Conservation (phyloP, 495 filamentous ascomycete genomes). For the Diplogelasinospora grovesii region DNA sequence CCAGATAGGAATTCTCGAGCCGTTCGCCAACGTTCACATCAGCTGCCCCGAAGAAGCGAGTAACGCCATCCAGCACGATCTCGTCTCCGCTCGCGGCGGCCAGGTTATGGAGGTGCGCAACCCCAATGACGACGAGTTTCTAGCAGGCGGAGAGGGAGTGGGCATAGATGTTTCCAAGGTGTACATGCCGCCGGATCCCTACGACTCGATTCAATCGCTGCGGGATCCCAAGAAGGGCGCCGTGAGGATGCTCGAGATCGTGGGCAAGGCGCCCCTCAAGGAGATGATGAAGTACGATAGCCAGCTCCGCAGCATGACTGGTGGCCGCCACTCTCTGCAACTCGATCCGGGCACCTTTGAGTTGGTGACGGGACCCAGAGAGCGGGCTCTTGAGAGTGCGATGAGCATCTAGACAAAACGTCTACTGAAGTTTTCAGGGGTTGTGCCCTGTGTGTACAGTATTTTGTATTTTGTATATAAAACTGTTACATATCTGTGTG, state of each 20-base stretch:
- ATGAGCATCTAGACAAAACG: too few relatives aligned
- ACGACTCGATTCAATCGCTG: slow-evolving; percentile 49
- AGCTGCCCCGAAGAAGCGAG: slow-evolving; percentile 73
- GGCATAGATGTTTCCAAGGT: slow-evolving; percentile 62
- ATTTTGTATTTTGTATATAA: too few relatives aligned
- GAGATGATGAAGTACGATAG: slow-evolving; percentile 97
- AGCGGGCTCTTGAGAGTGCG: slow-evolving; percentile 32
- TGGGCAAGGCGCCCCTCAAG: slow-evolving; percentile 80
- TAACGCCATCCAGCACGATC: slow-evolving; percentile 83
- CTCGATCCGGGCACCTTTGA: slow-evolving; percentile 91
- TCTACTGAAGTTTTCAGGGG: too few relatives aligned
- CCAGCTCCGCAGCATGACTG: slow-evolving; percentile 80
- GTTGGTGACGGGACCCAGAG: slow-evolving; percentile 58
- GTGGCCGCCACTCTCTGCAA: slow-evolving; percentile 83
- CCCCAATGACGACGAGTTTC: slow-evolving; percentile 31
- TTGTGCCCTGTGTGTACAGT: too few relatives aligned
- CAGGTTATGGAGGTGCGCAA: slow-evolving; percentile 76
- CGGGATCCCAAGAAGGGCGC: slow-evolving; percentile 31
- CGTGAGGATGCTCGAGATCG: slow-evolving; percentile 50
- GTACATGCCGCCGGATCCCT: slow-evolving; percentile 82
- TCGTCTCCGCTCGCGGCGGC: slow-evolving; percentile 75
- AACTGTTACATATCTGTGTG: too few relatives aligned
- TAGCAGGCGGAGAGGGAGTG: slow-evolving; percentile 6
- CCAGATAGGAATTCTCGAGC: slow-evolving; percentile 71
- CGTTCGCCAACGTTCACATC: slow-evolving; percentile 83